phyloP scores from a whole-genome alignment of 352 stramenopile species.

The Pythium volutum region DNA sequence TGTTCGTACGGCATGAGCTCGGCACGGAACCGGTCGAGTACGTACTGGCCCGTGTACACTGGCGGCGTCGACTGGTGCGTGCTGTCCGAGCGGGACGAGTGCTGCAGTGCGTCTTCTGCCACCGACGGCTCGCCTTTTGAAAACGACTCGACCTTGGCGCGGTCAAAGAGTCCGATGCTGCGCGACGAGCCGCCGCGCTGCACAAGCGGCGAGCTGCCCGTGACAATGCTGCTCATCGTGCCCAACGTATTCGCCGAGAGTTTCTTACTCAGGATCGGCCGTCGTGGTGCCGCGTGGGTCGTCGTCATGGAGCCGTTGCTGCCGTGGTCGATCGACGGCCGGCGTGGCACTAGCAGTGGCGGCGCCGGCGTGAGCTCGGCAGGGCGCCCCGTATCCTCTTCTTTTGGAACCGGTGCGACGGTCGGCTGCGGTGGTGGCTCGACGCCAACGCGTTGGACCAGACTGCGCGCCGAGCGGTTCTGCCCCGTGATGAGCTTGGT shows the following conservation, averaged over 20 bases:
- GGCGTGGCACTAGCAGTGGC: conserved; percentile 5
- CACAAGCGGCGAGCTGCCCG: background rate
- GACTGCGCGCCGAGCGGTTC: conserved; percentile 1
- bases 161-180: conserved; percentile 16
- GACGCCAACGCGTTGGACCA: too few species aligned
- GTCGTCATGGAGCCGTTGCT: background rate
- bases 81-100: background rate
- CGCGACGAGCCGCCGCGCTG: conserved; percentile 2
- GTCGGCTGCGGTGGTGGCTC: background rate
- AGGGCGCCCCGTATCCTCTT: background rate
- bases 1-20: conserved; percentile 53
- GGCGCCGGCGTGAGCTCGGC: background rate
- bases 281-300: background rate
- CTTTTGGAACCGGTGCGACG: too few species aligned
- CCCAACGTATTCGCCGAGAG: conserved; percentile 7
- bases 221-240: background rate
- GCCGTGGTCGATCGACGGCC: background rate
- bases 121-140: background rate
- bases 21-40: conserved; percentile 6
- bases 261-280: conserved; percentile 14
- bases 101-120: background rate
- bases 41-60: background rate
- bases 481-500: background rate
- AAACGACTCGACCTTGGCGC: conserved; percentile 1
- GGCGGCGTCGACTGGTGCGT: background rate